A percentile compares a stretch with the other conserved stretches of the same genome.
Conservation (phyloP, 2,329 filamentous ascomycete species). For the Anthostomella pinea region DNA sequence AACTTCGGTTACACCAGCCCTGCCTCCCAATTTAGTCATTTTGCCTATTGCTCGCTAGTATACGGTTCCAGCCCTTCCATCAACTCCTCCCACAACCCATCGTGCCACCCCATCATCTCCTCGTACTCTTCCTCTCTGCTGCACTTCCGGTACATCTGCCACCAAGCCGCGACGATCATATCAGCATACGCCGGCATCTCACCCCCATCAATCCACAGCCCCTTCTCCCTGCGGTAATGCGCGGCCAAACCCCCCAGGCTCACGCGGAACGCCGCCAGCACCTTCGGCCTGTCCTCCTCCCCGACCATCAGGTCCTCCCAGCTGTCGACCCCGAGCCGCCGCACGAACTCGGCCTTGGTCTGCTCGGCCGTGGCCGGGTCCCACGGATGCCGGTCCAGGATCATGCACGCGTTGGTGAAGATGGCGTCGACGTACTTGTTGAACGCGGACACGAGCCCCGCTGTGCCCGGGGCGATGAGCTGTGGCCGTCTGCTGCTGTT, state of each 20-base stretch:
- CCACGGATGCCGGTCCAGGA: slow-evolving; percentile 43
- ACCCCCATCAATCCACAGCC: slow-evolving; percentile 16
- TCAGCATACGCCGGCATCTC: slow-evolving; percentile 18
- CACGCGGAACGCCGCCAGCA: slow-evolving; percentile 7
- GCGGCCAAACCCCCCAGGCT: slow-evolving; percentile 20
- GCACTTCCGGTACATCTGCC: slow-evolving; percentile 6
- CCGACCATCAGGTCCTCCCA: slow-evolving; percentile 41
- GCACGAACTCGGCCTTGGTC: slow-evolving; percentile 45
- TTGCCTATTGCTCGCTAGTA: too few relatives aligned
- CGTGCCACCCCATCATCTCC: too few relatives aligned
- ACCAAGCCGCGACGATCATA: slow-evolving; percentile 21
- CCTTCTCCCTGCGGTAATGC: slow-evolving; percentile 10
- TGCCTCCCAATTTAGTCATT: too few relatives aligned
- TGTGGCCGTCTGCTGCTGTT: too few relatives aligned
- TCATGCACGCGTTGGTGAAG: slow-evolving; percentile 47
- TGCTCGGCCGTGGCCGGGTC: slow-evolving; percentile 46
- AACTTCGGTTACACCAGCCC: too few relatives aligned
- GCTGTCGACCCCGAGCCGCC: slow-evolving; percentile 40
- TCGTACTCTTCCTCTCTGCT: too few relatives aligned
- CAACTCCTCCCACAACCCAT: too few relatives aligned
- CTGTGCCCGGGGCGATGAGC: slow-evolving; percentile 37
- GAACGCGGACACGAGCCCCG: slow-evolving; percentile 44
- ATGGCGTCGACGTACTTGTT: slow-evolving; percentile 53
- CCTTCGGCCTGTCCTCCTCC: slow-evolving; percentile 19
- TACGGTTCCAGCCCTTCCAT: too few relatives aligned